phyloP scores from a whole-genome alignment of 1,139 yeast species.

The Sugiyamaella grinbergsii region DNA sequence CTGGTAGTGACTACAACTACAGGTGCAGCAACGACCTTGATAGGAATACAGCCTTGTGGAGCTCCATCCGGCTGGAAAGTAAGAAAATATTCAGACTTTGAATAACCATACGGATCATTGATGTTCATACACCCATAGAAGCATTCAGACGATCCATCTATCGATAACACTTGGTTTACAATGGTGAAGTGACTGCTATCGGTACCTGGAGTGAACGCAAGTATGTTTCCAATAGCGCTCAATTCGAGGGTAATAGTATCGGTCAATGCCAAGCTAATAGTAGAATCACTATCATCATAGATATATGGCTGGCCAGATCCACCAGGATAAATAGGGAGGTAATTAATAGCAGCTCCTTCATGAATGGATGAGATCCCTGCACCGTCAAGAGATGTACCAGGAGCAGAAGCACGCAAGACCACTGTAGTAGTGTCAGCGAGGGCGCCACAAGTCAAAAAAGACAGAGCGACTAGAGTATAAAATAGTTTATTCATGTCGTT shows the following conservation, averaged over 20 bases:
- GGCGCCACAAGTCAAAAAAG: conserved; percentile 7
- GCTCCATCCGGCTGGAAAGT: conserved; percentile 18
- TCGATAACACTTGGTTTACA: conserved; percentile 37
- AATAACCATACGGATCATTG: conserved; percentile 50
- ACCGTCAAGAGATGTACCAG: conserved; percentile 33
- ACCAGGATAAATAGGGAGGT: conserved; percentile 45
- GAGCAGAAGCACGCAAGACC: conserved; percentile 10
- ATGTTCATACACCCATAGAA: conserved; percentile 50
- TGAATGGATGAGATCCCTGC: conserved; percentile 46
- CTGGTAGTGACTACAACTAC: neutral
- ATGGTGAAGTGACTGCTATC: conserved; percentile 24
- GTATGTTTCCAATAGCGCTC: conserved; percentile 8
- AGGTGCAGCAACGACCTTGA: conserved; percentile 13
- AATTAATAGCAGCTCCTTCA: conserved; percentile 61
- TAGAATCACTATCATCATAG: conserved; percentile 14
- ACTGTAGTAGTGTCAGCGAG: conserved; percentile 9
- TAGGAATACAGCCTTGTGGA: conserved; percentile 20
- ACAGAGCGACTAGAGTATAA: neutral
- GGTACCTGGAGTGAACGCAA: conserved; percentile 18
- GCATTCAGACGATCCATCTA: conserved; percentile 42
- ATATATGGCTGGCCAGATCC: conserved; percentile 23
- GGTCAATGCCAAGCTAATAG: conserved; percentile 6
- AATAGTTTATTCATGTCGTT: conserved; percentile 2
- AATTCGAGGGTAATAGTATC: conserved; percentile 8
- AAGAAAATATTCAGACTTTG: conserved; percentile 40